Percentiles rank a stretch among this genome's conserved stretches.
Conservation (phyloP, 73 alveolate genomes). For the Stentor coeruleus region DNA sequence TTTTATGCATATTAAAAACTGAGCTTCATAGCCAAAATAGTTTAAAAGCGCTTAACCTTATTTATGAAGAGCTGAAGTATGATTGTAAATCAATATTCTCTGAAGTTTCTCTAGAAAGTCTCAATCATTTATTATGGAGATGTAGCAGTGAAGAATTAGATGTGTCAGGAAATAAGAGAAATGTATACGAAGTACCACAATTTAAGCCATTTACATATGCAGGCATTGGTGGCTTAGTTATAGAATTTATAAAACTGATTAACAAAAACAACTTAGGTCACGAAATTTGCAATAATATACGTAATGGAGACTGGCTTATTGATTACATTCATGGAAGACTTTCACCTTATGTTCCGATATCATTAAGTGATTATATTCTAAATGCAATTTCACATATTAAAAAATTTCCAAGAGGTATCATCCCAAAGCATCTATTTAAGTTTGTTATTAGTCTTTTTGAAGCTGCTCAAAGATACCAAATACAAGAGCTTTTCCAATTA, state of each 20-base stretch:
- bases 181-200: constrained; percentile 53
- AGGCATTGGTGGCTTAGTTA: constrained; percentile 48
- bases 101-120: background rate
- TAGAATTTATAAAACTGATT: background rate
- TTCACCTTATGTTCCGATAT: background rate
- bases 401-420: background rate
- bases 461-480: constrained; percentile 29
- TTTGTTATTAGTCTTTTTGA: background rate
- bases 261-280: background rate
- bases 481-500: constrained; percentile 54
- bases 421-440: background rate
- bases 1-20: background rate
- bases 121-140: constrained; percentile 17
- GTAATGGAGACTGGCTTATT: constrained; percentile 95
- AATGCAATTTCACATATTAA: background rate
- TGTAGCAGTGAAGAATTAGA: constrained; percentile 65
- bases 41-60: background rate
- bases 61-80: background rate
- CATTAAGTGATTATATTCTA: background rate
- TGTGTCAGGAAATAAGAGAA: constrained; percentile 45
- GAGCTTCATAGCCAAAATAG: background rate
- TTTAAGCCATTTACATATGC: constrained; percentile 49
- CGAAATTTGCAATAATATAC: constrained; percentile 58
- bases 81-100: background rate
- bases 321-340: constrained; percentile 76